These are phyloP conservation scores for Podospora sp. DNA, from an alignment of 495 filamentous ascomycete genomes.

Conservation along the genomic window DNA sequence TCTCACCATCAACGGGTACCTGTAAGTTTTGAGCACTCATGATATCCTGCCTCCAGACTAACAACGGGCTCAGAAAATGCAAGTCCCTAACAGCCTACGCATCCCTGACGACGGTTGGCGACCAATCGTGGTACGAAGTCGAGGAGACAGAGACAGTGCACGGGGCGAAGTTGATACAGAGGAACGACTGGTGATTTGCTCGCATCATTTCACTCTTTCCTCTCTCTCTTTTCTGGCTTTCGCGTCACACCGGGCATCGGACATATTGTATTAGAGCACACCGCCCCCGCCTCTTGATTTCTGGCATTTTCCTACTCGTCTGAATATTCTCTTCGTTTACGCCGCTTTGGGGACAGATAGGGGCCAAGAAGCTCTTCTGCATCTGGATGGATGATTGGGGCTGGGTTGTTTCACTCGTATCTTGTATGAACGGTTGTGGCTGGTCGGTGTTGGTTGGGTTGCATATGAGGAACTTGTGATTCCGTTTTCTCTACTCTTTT, in stretches of 20 bases:
- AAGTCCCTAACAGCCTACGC: constrained; percentile 40
- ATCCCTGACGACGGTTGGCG: constrained; percentile 43
- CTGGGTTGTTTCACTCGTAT: not conserved
- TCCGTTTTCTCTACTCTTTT: not conserved
- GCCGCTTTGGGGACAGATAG: not conserved
- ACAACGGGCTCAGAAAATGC: constrained; percentile 34
- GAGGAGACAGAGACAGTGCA: constrained; percentile 39
- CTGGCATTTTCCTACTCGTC: not conserved
- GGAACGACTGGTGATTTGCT: constrained; percentile 25
- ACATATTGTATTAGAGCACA: not conserved
- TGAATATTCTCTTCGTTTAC: not conserved
- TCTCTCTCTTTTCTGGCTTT: not conserved
- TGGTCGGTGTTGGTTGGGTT: not conserved
- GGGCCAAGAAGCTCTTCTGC: not conserved
- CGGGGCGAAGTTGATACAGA: constrained; percentile 39
- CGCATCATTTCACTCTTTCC: not conserved
- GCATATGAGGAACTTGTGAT: not conserved
- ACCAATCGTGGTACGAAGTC: constrained; percentile 41
- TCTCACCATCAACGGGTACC: constrained; percentile 40
- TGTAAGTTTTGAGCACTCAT: constrained; percentile 31
- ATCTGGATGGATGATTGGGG: not conserved
- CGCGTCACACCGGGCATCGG: not conserved
- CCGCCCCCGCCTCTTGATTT: not conserved
- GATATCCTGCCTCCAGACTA: not conserved
- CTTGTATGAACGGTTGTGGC: not conserved